Conservation (phyloP, 1,139 yeast genomes). For the Geotrichum cucujoidarum region DNA sequence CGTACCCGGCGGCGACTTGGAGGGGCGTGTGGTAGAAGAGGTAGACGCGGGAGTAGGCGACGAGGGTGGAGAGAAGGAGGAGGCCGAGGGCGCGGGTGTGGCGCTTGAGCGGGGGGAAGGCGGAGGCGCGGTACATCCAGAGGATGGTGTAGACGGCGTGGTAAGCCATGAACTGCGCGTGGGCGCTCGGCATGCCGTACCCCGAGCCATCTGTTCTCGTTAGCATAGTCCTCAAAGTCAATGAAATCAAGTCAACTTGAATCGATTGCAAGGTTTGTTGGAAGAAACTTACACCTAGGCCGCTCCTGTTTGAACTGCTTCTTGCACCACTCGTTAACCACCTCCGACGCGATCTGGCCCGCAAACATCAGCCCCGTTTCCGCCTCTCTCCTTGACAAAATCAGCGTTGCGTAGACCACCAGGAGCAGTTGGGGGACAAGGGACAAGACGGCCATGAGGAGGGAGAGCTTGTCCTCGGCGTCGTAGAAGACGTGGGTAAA, state of each 20-base stretch:
- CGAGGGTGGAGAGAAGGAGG: slow-evolving; percentile 41
- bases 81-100: slow-evolving; percentile 27
- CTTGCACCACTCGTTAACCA: slow-evolving; percentile 65
- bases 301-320: slow-evolving; percentile 63
- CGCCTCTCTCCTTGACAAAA: slow-evolving; percentile 72
- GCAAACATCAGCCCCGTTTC: slow-evolving; percentile 79
- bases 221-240: not conserved
- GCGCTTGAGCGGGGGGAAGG: slow-evolving; percentile 33
- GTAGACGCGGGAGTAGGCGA: slow-evolving; percentile 72
- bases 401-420: slow-evolving; percentile 80
- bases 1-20: slow-evolving; percentile 72
- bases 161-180: slow-evolving; percentile 92
- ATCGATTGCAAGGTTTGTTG: not conserved
- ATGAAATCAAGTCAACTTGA: not conserved
- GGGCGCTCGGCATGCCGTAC: slow-evolving; percentile 97
- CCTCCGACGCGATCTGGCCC: slow-evolving; percentile 80
- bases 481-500: slow-evolving; percentile 73
- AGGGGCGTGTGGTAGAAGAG: slow-evolving; percentile 66
- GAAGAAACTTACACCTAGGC: slow-evolving; percentile 44
- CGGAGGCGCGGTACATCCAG: slow-evolving; percentile 40
- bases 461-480: slow-evolving; percentile 58
- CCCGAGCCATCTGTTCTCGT: slow-evolving; percentile 43
- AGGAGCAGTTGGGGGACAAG: slow-evolving; percentile 77
- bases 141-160: slow-evolving; percentile 61
- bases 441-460: slow-evolving; percentile 65